Percentiles rank a stretch among this genome's conserved stretches.
Evolutionary conservation across 1,284 basidiomycete genomes (phyloP).

Genomic region (Mrakiaceae sp.): DNA sequence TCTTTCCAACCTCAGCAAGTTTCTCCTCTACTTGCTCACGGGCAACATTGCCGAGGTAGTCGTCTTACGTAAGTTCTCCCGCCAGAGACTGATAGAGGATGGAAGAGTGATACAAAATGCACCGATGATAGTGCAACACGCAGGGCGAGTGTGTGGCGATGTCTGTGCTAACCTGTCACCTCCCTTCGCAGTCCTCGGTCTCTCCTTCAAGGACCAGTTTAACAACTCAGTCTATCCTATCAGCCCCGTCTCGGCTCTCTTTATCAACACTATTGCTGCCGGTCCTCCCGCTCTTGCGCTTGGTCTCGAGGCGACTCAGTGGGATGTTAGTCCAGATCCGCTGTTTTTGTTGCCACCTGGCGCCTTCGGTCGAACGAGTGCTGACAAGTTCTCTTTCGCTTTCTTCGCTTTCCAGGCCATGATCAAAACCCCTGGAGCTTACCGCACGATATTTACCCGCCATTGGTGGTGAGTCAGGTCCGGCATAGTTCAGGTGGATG

Average conservation of each 20-base stretch:
- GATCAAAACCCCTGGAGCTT: constrained; percentile 43
- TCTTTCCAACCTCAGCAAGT: constrained; percentile 38
- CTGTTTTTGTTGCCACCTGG: background rate
- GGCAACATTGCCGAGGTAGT: constrained; percentile 53
- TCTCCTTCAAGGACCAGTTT: constrained; percentile 51
- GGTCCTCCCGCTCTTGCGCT: constrained; percentile 50
- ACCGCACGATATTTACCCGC: constrained; percentile 45
- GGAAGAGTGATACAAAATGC: too few species aligned
- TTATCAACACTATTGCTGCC: constrained; percentile 42
- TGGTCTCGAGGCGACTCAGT: constrained; percentile 43
- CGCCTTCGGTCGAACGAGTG: background rate
- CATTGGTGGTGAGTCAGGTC: constrained; percentile 32
- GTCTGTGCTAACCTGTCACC: background rate
- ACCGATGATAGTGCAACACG: too few species aligned
- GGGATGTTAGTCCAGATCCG: too few species aligned
- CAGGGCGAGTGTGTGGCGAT: background rate
- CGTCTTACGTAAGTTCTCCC: constrained; percentile 31
- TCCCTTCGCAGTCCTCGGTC: constrained; percentile 41
- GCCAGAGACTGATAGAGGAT: background rate
- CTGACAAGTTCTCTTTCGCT: background rate
- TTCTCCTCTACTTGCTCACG: constrained; percentile 42
- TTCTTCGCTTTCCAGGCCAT: constrained; percentile 43
- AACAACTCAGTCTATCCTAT: constrained; percentile 54
- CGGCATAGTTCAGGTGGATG: background rate
- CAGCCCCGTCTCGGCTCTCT: constrained; percentile 54